A percentile compares a stretch with the other conserved stretches of the same genome.
These are phyloP conservation scores for Urtica urens DNA, from an alignment of 306 rosid genomes.

Conservation along the genomic window DNA sequence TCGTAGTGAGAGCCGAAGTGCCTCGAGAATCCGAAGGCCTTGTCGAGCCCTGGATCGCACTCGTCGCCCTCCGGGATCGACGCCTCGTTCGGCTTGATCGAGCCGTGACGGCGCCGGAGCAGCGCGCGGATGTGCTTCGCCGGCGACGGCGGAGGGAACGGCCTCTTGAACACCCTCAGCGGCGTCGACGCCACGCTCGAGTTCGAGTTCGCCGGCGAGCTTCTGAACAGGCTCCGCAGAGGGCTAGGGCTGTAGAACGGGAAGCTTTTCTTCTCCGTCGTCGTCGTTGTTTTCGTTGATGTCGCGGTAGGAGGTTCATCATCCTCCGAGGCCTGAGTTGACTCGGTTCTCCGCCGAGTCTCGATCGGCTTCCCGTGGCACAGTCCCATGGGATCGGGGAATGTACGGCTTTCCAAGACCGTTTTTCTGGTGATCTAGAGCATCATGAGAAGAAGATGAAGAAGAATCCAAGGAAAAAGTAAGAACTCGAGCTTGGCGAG, in stretches of 20 bases:
- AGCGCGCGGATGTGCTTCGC: conserved; percentile 81
- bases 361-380: conserved; percentile 35
- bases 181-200: conserved; percentile 72
- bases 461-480: conserved; percentile 7
- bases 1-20: conserved; percentile 44
- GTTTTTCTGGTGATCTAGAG: too few relatives aligned
- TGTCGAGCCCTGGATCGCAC: conserved; percentile 68
- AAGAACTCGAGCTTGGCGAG: conserved; percentile 16
- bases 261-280: too few relatives aligned
- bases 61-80: conserved; percentile 80
- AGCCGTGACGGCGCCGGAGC: conserved; percentile 66
- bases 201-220: conserved; percentile 37
- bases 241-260: conserved; percentile 95
- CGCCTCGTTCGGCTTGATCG: conserved; percentile 76
- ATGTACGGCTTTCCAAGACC: too few relatives aligned
- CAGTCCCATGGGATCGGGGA: conserved; percentile 28
- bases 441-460: not conserved
- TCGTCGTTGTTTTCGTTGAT: not conserved
- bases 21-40: conserved; percentile 59
- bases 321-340: conserved; percentile 14
- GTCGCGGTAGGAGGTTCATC: conserved; percentile 7
- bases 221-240: conserved; percentile 57
- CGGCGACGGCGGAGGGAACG: conserved; percentile 93
- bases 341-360: conserved; percentile 9
- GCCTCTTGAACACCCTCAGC: conserved; percentile 49